A percentile compares a stretch with the other conserved stretches of the same genome.
These are phyloP conservation scores for Talaromyces ruber DNA, from an alignment of 495 filamentous ascomycete genomes.

Conservation along the genomic window DNA sequence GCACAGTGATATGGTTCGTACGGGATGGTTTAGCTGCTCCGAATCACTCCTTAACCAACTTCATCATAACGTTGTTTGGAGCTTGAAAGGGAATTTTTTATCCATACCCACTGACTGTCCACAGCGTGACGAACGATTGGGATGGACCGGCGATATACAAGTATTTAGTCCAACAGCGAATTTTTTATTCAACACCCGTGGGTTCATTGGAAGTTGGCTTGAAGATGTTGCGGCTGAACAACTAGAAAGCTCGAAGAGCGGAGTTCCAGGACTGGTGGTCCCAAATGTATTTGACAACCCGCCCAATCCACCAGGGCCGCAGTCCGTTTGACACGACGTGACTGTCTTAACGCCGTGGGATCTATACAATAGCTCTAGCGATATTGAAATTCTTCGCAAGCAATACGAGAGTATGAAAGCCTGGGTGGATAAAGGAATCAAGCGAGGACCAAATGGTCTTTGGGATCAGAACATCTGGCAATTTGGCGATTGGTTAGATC, in stretches of 20 bases:
- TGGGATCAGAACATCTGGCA: constrained; percentile 32
- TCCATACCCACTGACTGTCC: constrained; percentile 47
- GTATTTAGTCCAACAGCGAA: constrained; percentile 39
- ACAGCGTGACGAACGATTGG: constrained; percentile 46
- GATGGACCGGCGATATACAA: constrained; percentile 48
- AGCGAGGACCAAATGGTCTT: constrained; percentile 22
- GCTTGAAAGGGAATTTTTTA: constrained; percentile 47
- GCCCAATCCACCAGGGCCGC: constrained; percentile 7
- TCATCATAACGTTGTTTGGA: constrained; percentile 41
- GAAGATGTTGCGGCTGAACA: constrained; percentile 31
- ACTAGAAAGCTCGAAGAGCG: constrained; percentile 9
- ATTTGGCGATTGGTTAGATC: constrained; percentile 47
- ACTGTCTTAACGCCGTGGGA: constrained; percentile 34
- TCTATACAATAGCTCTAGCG: constrained; percentile 32
- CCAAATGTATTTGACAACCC: constrained; percentile 17
- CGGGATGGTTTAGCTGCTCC: constrained; percentile 39
- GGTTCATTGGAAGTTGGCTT: constrained; percentile 39
- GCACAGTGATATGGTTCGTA: constrained; percentile 41
- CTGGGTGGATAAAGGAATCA: constrained; percentile 37
- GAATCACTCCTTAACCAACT: constrained; percentile 39
- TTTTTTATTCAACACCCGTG: constrained; percentile 40
- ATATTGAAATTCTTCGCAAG: constrained; percentile 24
- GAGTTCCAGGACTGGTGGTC: constrained; percentile 26
- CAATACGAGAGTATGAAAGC: constrained; percentile 32
- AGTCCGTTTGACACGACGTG: constrained; percentile 40